These are phyloP conservation scores for Aspergillus eucalypticola DNA, from an alignment of 2,329 filamentous ascomycete species.

Conservation along the genomic window DNA sequence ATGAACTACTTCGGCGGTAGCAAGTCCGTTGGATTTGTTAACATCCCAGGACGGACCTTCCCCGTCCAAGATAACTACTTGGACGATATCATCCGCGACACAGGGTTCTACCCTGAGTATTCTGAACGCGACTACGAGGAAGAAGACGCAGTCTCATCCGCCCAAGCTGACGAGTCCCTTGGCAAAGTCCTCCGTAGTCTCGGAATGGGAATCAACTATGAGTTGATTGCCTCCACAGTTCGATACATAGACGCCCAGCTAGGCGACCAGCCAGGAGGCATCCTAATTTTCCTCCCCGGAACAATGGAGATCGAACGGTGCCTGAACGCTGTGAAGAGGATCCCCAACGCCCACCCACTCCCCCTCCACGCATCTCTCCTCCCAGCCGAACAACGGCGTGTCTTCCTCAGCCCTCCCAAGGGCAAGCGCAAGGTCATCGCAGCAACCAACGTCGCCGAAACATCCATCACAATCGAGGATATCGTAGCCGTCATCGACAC, in stretches of 20 bases:
- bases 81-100: conserved; percentile 81
- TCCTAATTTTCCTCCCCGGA: conserved; percentile 93
- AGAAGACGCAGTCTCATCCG: conserved; percentile 43
- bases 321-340: conserved; percentile 65
- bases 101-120: conserved; percentile 61
- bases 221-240: conserved; percentile 77
- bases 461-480: conserved; percentile 97
- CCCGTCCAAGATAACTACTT: conserved; percentile 88
- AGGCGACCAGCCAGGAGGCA: conserved; percentile 72
- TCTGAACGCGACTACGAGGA: conserved; percentile 36
- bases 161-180: conserved; percentile 51
- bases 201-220: conserved; percentile 87
- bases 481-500: conserved; percentile 95
- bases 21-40: conserved; percentile 72
- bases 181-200: conserved; percentile 71
- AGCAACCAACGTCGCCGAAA: conserved; percentile 96
- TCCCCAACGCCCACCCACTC: conserved; percentile 71
- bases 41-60: conserved; percentile 86
- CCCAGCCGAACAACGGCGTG: conserved; percentile 80
- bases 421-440: conserved; percentile 91
- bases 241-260: conserved; percentile 79
- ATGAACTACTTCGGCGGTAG: conserved; percentile 76
- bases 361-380: conserved; percentile 91
- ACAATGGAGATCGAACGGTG: conserved; percentile 87
- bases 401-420: conserved; percentile 73